Conservation (phyloP, 139 green algal species). For the Picochlorum sp. region DNA sequence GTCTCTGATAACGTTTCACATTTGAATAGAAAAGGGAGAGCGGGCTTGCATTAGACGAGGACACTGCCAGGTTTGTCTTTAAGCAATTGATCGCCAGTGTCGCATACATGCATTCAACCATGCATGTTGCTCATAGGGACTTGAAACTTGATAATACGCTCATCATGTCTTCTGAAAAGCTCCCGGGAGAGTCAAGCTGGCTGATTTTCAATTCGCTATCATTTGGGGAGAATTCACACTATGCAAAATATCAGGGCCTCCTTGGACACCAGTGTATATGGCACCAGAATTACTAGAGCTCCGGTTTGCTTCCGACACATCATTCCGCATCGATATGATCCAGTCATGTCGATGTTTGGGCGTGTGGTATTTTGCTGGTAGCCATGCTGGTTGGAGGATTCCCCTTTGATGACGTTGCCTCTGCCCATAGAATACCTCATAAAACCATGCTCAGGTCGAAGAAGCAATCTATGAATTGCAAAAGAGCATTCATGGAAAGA, state of each 20-base stretch:
- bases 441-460: no score
- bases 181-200: conserved; percentile 43
- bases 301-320: conserved; percentile 7
- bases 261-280: conserved; percentile 54
- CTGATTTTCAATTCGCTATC: conserved; percentile 66
- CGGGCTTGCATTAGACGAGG: conserved; percentile 31
- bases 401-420: conserved; percentile 54
- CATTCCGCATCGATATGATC: conserved; percentile 24
- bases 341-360: conserved; percentile 57
- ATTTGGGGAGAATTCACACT: background rate
- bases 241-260: conserved; percentile 1
- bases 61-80: conserved; percentile 54
- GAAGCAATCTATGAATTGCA: background rate
- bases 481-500: conserved; percentile 17
- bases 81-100: conserved; percentile 58
- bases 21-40: background rate
- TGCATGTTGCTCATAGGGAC: conserved; percentile 30
- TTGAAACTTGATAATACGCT: conserved; percentile 65
- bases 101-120: conserved; percentile 43
- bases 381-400: conserved; percentile 78
- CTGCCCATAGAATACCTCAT: no score
- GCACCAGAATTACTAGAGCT: conserved; percentile 53
- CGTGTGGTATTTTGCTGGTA: conserved; percentile 57
- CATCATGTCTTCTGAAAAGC: background rate
- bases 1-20: conserved; percentile 12